Base-by-base conservation (phyloP, 2,329 filamentous ascomycete species). In the Saccharata proteae region DNA sequence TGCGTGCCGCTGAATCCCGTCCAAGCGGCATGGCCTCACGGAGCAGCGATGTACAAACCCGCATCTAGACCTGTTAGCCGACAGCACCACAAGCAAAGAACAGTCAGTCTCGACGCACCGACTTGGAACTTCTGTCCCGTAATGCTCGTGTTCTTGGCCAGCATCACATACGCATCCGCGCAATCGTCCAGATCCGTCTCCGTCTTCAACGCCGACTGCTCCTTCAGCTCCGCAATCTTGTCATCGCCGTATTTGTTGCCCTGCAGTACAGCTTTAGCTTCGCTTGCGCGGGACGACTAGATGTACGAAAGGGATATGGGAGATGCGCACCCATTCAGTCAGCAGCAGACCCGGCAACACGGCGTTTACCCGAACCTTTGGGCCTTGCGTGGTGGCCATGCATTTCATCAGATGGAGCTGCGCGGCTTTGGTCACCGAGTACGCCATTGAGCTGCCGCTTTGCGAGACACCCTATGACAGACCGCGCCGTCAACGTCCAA, bases 381-480 rank as follows among this genome's bases (percentile, higher is more conserved):
- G 51, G 0, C 71, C 71, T 41, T 74, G 68, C 7, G 65, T 69
- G 35, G 59, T 52, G 5, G 73, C 72, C 18, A 77, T 52, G 39
- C 69, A 71, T 41, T 70, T 71, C 61, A 75, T 72, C 34, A 77
- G 46, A 48, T 77, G 73, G 36, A 77, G 44, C 32, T 65, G 33
- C 12, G 33, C 33, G 2, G 33, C 71, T 51, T 90, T 90, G 21
- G 79, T 80, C 12, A 86, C 77, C 1, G 74, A 65, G 46, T 90
- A 90, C 3, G 82, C 71, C 76, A 76, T 67, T 24, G 65, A 69
- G 41, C 65, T 71, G 4, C 71, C 71, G 31, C 48, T 50, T 30
- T 67, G 51, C n/a, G 58, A 47, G 37, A 67, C 42, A 26, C 64
- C 64, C 64, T 68, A 38, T 6, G 22, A 20, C 13, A 29, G 18